A percentile compares a stretch with the other conserved stretches of the same genome.
These are phyloP conservation scores for Irpex lacteus DNA, from an alignment of 1,284 basidiomycete species.

Conservation along the genomic window DNA sequence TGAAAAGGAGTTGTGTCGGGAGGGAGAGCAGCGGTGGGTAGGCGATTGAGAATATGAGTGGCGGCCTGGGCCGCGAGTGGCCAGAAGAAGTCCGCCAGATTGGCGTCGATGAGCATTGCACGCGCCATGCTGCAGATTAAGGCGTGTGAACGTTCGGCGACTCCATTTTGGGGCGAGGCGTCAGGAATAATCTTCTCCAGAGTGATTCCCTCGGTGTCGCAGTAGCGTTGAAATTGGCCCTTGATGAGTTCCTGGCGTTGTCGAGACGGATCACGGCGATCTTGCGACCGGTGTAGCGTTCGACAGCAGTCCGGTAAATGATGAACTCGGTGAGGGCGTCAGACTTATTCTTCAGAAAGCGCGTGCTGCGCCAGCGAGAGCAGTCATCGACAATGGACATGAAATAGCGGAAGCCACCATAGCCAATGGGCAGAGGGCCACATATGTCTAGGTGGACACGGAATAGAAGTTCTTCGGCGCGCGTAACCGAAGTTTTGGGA, in stretches of 20 bases:
- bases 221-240: background rate
- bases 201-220: background rate
- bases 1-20: background rate
- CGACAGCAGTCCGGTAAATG: background rate
- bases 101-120: background rate
- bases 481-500: background rate
- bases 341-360: background rate
- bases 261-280: background rate
- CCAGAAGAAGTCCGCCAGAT: background rate
- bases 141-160: background rate
- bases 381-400: background rate
- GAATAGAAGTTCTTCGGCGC: background rate
- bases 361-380: background rate
- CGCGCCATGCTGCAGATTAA: background rate
- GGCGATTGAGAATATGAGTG: background rate
- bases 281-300: background rate
- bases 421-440: background rate
- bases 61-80: background rate
- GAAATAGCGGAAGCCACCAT: background rate
- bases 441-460: background rate
- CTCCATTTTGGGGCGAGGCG: background rate
- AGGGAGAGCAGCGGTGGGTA: background rate
- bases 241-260: background rate
- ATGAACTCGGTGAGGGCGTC: background rate
- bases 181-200: background rate